phyloP scores from a whole-genome alignment of 352 stramenopile species.

The Pythium graminicola region DNA sequence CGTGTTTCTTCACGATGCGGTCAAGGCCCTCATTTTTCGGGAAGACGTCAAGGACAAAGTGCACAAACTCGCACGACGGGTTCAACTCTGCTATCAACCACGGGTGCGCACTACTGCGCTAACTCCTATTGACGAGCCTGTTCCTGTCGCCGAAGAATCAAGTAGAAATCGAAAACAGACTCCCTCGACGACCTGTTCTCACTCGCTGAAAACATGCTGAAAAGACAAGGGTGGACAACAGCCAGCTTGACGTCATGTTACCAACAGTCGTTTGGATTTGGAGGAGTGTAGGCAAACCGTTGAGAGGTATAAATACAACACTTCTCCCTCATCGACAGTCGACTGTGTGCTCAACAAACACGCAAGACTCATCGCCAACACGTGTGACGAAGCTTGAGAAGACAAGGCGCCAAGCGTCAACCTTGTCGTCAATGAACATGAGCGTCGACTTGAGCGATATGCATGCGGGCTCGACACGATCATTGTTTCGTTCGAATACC shows the following conservation, averaged over 20 bases:
- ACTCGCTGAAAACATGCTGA: slow-evolving; percentile 15
- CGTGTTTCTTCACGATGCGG: slow-evolving; percentile 36
- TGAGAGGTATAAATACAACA: slow-evolving; percentile 5
- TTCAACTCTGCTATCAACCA: slow-evolving; percentile 6
- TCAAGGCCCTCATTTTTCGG: slow-evolving; percentile 45
- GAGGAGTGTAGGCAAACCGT: not conserved
- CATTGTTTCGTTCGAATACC: slow-evolving; percentile 15
- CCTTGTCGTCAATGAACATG: not conserved
- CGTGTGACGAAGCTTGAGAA: too few relatives aligned
- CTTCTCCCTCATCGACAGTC: not conserved
- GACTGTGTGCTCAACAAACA: too few relatives aligned
- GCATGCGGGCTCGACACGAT: not conserved
- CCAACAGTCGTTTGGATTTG: not conserved
- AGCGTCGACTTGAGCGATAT: not conserved
- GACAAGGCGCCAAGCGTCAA: too few relatives aligned
- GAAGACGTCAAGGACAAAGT: slow-evolving; percentile 45
- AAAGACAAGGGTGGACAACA: too few relatives aligned
- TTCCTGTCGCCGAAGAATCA: not conserved
- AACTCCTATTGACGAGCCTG: not conserved
- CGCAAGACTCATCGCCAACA: too few relatives aligned
- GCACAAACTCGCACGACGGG: slow-evolving; percentile 20
- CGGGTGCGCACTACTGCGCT: not conserved
- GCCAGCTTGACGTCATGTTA: not conserved
- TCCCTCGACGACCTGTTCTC: slow-evolving; percentile 14
- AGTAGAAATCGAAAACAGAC: slow-evolving; percentile 6